Conservation (phyloP, 164 flowering plant species). For the Warburgia ugandensis region DNA sequence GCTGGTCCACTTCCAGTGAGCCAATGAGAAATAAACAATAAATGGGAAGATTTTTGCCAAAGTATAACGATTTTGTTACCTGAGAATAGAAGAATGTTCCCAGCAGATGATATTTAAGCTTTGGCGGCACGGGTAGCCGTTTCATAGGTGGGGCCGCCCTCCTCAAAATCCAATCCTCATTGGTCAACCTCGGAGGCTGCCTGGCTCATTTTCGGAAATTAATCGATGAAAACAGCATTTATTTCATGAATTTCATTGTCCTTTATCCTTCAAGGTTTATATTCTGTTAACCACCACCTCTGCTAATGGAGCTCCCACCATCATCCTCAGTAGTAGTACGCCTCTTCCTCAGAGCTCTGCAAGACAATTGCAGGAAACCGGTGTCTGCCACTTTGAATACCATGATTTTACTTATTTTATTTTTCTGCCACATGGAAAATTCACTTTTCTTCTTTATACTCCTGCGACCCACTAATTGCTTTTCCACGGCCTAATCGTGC, state of each 20-base stretch:
- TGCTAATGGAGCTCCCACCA: conserved; percentile 17
- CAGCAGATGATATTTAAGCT: too few species aligned
- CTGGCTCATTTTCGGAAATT: background rate
- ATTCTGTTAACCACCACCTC: conserved; percentile 5
- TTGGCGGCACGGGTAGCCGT: too few species aligned
- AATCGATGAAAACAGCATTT: background rate
- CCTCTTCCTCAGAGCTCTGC: background rate
- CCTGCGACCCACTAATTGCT: too few species aligned
- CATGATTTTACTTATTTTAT: conserved; percentile 4
- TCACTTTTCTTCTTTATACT: too few species aligned
- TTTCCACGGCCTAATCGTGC: too few species aligned
- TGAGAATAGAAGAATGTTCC: too few species aligned
- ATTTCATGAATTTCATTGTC: background rate
- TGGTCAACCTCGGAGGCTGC: background rate
- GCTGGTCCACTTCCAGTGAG: too few species aligned
- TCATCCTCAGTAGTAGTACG: background rate
- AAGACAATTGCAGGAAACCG: conserved; percentile 22
- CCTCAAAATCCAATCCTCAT: too few species aligned
- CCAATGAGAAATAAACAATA: too few species aligned
- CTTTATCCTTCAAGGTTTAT: background rate
- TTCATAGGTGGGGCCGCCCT: too few species aligned
- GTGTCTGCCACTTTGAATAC: conserved; percentile 56
- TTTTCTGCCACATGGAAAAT: conserved; percentile 11
- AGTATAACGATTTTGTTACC: too few species aligned
- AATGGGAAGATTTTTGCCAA: too few species aligned